Conservation (phyloP, 1,139 yeast species). For the Saccharomyces uvarum region DNA sequence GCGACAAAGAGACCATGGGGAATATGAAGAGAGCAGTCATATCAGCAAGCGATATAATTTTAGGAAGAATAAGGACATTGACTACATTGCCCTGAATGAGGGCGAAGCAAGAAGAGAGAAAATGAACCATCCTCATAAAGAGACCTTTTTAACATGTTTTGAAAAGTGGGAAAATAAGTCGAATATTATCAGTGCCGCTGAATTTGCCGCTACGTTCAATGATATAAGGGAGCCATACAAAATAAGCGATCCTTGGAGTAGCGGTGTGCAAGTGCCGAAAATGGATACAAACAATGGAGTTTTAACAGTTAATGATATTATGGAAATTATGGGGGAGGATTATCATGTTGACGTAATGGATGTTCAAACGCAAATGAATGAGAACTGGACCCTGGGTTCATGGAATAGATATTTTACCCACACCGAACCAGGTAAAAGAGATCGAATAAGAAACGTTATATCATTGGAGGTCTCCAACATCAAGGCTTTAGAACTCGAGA, state of each 20-base stretch:
- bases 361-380: conserved; percentile 66
- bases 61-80: conserved; percentile 43
- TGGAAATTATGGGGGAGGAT: conserved; percentile 56
- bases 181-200: conserved; percentile 28
- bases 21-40: not conserved
- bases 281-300: conserved; percentile 30
- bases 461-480: conserved; percentile 69
- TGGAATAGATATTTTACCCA: conserved; percentile 71
- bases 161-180: conserved; percentile 14
- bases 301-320: conserved; percentile 39
- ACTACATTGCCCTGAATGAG: conserved; percentile 72
- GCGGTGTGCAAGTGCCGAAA: conserved; percentile 37
- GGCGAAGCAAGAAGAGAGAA: conserved; percentile 61
- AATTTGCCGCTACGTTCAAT: conserved; percentile 37
- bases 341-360: conserved; percentile 78
- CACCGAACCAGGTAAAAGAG: conserved; percentile 38
- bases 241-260: conserved; percentile 29
- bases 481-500: conserved; percentile 38
- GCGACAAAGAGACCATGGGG: conserved; percentile 5
- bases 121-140: conserved; percentile 56
- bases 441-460: conserved; percentile 69
- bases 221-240: conserved; percentile 35
- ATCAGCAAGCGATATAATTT: conserved; percentile 14
- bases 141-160: conserved; percentile 24
- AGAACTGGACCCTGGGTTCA: conserved; percentile 58